Evolutionary conservation across 179 eudicot species (phyloP), one percentile per base, ranked within the genome.

Genomic region (Beta corolliflora): DNA sequence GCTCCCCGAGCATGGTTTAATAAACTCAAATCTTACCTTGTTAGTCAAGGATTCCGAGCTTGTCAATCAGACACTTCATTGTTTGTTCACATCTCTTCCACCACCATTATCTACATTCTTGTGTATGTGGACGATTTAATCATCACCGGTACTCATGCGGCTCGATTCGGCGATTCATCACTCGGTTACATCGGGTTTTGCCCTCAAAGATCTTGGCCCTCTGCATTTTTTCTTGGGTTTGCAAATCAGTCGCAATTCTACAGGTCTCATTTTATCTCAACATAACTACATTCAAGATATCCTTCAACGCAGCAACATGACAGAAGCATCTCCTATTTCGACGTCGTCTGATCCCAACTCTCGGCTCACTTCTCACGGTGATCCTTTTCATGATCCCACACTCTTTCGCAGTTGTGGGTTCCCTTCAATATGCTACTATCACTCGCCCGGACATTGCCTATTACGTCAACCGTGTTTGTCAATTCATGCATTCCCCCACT

Each of bases 71-170:
- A n/a, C n/a, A n/a, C n/a, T n/a, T n/a, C n/a, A n/a, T n/a, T n/a
- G n/a, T n/a, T n/a, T n/a, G n/a, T n/a, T n/a, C n/a, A n/a, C n/a
- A n/a, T n/a, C n/a, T n/a, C n/a, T n/a, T n/a, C n/a, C 21, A 10
- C n/a, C 5, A 3, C 68, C 2, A 29, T 64, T 36, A 64, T 36
- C 5, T 64, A 64, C 9, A n/a, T 64, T 5, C 21, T 64, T 10
- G 60, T 77, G 3, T 65, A 65, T 21, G 71, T 77, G n/a, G 80
- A 77, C 21, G 80, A 77, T 18, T 21, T 77, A 23, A 48, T 77
- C 11, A 9, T 65, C 14, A 63, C 48, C 14, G 77, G 50, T 6
- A 73, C 13, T 14, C 64, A 73, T 73, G 12, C 8, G 2, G n/a
- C 14, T 1, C 53, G 19, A 21, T 75, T 4, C 61, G 7, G 14